Percentiles rank a stretch among this genome's conserved stretches.
Conservation (phyloP, 108 stramenopile species). For the Nitzschia sp. region DNA sequence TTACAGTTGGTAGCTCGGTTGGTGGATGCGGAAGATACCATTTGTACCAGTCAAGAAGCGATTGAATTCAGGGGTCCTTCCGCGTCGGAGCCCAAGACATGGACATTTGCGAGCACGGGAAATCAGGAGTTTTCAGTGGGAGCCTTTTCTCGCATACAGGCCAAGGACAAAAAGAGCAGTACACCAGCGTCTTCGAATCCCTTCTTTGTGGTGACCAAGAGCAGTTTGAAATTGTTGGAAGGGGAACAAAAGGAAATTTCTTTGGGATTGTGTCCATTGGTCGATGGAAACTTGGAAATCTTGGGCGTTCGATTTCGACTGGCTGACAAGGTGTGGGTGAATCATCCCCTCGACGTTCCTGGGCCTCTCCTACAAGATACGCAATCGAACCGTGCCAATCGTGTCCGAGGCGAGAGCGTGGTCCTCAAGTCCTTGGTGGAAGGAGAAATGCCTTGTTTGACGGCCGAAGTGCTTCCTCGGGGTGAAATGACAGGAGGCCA, state of each 20-base stretch:
- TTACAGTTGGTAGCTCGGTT: constrained; percentile 75
- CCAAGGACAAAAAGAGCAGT: constrained; percentile 22
- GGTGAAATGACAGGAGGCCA: constrained; percentile 2
- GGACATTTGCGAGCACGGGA: constrained; percentile 72
- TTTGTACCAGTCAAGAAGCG: constrained; percentile 71
- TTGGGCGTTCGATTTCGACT: constrained; percentile 73
- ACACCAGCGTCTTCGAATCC: constrained; percentile 45
- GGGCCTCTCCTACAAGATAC: constrained; percentile 76
- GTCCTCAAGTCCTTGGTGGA: constrained; percentile 67
- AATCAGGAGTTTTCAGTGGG: constrained; percentile 49
- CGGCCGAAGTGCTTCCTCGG: constrained; percentile 42
- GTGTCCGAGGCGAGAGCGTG: constrained; percentile 67
- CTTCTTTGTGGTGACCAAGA: constrained; percentile 79
- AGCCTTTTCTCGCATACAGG: constrained; percentile 60
- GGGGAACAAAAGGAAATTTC: constrained; percentile 41
- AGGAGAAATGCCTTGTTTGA: constrained; percentile 77
- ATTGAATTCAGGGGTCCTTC: constrained; percentile 34
- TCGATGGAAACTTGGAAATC: constrained; percentile 72
- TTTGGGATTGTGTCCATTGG: constrained; percentile 64
- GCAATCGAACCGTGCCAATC: constrained; percentile 55
- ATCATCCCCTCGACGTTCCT: constrained; percentile 64
- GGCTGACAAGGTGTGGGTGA: constrained; percentile 76
- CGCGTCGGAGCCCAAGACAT: constrained; percentile 22
- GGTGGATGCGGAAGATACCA: constrained; percentile 35
- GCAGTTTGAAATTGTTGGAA: constrained; percentile 39